Conservation (phyloP, 805 yeast genomes). For the Blastobotrys parvus region DNA sequence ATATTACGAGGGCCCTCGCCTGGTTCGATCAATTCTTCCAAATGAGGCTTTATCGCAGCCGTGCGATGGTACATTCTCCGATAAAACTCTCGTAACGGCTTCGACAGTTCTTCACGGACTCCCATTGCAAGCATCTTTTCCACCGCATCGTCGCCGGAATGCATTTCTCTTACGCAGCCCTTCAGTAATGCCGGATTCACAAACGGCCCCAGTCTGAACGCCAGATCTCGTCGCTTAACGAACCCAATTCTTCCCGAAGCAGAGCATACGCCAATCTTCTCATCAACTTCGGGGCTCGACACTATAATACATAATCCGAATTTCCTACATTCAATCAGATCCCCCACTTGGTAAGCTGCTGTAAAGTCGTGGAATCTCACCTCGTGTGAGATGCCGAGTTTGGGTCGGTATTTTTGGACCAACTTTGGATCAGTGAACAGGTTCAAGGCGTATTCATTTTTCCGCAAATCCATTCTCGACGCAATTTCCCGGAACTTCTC, state of each 20-base stretch:
- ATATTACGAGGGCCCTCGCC: background rate
- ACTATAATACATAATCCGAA: constrained; percentile 6
- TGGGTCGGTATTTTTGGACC: background rate
- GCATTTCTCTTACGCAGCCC: background rate
- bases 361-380: background rate
- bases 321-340: constrained; percentile 4
- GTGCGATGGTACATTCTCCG: background rate
- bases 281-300: constrained; percentile 1
- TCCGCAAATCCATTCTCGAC: background rate
- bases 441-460: background rate
- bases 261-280: background rate
- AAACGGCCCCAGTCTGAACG: background rate
- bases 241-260: background rate
- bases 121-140: background rate
- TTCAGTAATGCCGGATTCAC: background rate
- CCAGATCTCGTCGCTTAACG: constrained; percentile 1
- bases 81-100: background rate
- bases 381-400: background rate
- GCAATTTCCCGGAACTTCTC: constrained; percentile 1
- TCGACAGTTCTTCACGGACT: background rate
- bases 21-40: background rate
- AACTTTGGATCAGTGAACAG: background rate
- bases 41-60: background rate
- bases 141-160: background rate
- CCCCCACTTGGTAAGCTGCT: constrained; percentile 4